phyloP scores from a whole-genome alignment of 2,329 filamentous ascomycete species.

The Tolypocladium tundrense region DNA sequence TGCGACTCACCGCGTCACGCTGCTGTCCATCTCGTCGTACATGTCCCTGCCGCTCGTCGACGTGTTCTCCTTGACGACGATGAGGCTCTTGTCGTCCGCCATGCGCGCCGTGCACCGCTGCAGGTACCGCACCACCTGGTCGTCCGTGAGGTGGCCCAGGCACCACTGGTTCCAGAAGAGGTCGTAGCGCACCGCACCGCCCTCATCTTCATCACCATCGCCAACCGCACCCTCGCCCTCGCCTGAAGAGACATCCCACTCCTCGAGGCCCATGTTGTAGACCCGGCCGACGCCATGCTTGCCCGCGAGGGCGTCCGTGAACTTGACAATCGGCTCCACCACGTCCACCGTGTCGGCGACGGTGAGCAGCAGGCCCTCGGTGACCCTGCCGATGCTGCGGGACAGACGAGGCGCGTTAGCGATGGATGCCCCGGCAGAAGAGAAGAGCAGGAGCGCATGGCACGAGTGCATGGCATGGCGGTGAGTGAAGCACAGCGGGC shows the following conservation, averaged over 20 bases:
- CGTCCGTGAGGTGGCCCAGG: constrained; percentile 66
- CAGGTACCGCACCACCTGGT: constrained; percentile 59
- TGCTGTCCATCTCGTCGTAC: constrained; percentile 64
- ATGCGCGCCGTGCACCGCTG: constrained; percentile 37
- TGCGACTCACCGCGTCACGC: constrained; percentile 50
- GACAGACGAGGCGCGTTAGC: not conserved
- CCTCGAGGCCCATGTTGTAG: constrained; percentile 60
- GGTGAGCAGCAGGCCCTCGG: constrained; percentile 57
- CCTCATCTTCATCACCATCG: not conserved
- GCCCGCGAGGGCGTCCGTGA: constrained; percentile 52
- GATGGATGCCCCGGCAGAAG: not conserved
- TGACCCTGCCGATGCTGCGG: constrained; percentile 64
- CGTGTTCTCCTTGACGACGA: constrained; percentile 53
- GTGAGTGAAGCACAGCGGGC: not conserved
- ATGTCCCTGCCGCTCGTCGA: constrained; percentile 34
- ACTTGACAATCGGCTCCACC: constrained; percentile 72
- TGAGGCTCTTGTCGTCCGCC: constrained; percentile 9
- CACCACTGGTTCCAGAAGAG: constrained; percentile 86
- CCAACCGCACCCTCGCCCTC: not conserved
- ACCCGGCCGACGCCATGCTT: constrained; percentile 48
- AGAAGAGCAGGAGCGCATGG: not conserved
- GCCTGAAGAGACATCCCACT: constrained; percentile 34
- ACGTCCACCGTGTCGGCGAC: constrained; percentile 61
- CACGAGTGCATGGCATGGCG: not conserved
- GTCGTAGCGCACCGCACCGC: constrained; percentile 46